phyloP scores from a whole-genome alignment of 208 protist species.

The Acanthamoeba polyphaga region DNA sequence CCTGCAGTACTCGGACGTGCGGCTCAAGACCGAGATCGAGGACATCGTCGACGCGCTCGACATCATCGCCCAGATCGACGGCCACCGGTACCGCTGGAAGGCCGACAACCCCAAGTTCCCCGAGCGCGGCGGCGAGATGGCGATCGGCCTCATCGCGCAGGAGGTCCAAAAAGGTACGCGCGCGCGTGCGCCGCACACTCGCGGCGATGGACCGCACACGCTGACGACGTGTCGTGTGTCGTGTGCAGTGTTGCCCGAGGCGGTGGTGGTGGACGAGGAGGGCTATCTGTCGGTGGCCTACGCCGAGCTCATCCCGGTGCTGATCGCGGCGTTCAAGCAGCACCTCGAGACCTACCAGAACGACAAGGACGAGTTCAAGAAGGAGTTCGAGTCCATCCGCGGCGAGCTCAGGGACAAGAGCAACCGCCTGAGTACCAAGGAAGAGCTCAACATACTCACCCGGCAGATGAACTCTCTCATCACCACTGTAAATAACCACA shows the following conservation, averaged over 20 bases:
- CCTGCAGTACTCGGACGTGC: constrained; percentile 71
- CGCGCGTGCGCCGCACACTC: no score
- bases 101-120: constrained; percentile 51
- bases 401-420: constrained; percentile 26
- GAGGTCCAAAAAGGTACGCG: constrained; percentile 66
- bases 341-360: constrained; percentile 41
- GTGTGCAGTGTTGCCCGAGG: constrained; percentile 19
- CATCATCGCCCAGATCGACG: constrained; percentile 53
- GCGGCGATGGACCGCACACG: no score
- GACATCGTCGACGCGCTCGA: constrained; percentile 61
- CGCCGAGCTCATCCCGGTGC: constrained; percentile 18
- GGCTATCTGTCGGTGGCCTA: constrained; percentile 6
- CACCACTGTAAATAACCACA: constrained; percentile 42
- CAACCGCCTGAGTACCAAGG: constrained; percentile 12
- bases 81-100: constrained; percentile 54
- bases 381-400: constrained; percentile 26
- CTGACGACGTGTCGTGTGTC: no score
- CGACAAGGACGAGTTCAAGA: constrained; percentile 48
- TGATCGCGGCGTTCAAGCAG: constrained; percentile 44
- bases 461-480: not conserved
- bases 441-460: not conserved
- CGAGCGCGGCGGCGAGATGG: constrained; percentile 36
- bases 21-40: constrained; percentile 72
- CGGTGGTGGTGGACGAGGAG: constrained; percentile 7
- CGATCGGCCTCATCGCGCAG: constrained; percentile 72